Evolutionary conservation across 805 yeast genomes (phyloP).

Genomic region (Teunomyces stri): DNA sequence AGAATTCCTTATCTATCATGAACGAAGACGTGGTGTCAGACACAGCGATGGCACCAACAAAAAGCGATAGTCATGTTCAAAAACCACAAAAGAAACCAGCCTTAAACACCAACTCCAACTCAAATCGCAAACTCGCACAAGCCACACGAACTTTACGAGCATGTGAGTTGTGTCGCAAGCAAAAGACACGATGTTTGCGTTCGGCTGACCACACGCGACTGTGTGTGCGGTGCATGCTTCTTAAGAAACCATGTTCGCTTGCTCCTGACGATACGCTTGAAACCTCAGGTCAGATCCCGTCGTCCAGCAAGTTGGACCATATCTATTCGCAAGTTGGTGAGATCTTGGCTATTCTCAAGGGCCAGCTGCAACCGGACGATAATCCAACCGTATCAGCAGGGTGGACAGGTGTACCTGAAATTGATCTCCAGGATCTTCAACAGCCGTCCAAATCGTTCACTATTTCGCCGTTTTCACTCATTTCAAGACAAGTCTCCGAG

Average conservation of each 20-base stretch:
- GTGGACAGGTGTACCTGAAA: background rate
- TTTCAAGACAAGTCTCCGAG: slow-evolving; percentile 30
- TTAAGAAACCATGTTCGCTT: slow-evolving; percentile 53
- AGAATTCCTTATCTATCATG: background rate
- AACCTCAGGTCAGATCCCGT: background rate
- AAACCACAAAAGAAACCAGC: background rate
- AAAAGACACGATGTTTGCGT: slow-evolving; percentile 62
- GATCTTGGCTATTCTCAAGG: slow-evolving; percentile 19
- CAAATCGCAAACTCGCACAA: slow-evolving; percentile 13
- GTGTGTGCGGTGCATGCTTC: slow-evolving; percentile 59
- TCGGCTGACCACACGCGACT: slow-evolving; percentile 42
- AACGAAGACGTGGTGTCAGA: background rate
- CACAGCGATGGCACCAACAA: background rate
- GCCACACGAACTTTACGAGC: slow-evolving; percentile 50
- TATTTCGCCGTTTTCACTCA: slow-evolving; percentile 45
- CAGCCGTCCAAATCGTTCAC: slow-evolving; percentile 36
- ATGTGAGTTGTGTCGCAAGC: slow-evolving; percentile 53
- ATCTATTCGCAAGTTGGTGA: slow-evolving; percentile 37
- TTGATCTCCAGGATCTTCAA: slow-evolving; percentile 18
- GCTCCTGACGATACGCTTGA: slow-evolving; percentile 21
- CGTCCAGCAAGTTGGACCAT: slow-evolving; percentile 22
- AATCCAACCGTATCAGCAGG: background rate
- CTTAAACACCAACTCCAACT: background rate
- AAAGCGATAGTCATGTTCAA: background rate
- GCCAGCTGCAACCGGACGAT: background rate